Evolutionary conservation across 768 basidiomycete species (phyloP).

Genomic region (Lactarius quietus): DNA sequence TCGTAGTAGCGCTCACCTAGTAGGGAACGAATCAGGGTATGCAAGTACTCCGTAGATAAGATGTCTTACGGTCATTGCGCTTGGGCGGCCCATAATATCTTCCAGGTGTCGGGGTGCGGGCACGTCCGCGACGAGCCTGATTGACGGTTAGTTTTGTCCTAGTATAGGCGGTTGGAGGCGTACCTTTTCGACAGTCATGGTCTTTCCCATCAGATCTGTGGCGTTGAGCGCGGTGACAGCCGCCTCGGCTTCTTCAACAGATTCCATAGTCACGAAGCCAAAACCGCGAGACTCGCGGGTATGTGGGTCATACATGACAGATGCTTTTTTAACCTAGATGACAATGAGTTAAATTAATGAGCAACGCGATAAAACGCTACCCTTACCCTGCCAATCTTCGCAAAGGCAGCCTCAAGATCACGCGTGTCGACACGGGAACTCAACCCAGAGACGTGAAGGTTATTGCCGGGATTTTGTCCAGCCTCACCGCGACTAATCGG

Average conservation of each 20-base stretch:
- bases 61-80: constrained; percentile 53
- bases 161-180: constrained; percentile 5
- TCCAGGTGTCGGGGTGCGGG: constrained; percentile 90
- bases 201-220: constrained; percentile 85
- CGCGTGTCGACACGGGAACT: constrained; percentile 69
- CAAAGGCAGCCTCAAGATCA: constrained; percentile 84
- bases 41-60: not conserved
- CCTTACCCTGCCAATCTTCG: constrained; percentile 81
- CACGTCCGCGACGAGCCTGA: constrained; percentile 86
- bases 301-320: constrained; percentile 66
- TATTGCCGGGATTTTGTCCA: constrained; percentile 57
- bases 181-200: constrained; percentile 86
- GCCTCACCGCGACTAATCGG: constrained; percentile 33
- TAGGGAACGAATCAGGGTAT: constrained; percentile 8
- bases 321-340: constrained; percentile 55
- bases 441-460: constrained; percentile 60
- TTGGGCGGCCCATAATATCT: constrained; percentile 93
- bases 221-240: constrained; percentile 81
- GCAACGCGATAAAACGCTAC: not conserved
- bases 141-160: not conserved
- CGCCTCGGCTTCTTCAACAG: constrained; percentile 84
- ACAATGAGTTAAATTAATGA: constrained; percentile 3
- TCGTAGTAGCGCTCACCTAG: constrained; percentile 85
- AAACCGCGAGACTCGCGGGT: constrained; percentile 72
- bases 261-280: constrained; percentile 89